Evolutionary conservation across 148 eudicot species (phyloP).

Genomic region (Dysphania ambrosioides): DNA sequence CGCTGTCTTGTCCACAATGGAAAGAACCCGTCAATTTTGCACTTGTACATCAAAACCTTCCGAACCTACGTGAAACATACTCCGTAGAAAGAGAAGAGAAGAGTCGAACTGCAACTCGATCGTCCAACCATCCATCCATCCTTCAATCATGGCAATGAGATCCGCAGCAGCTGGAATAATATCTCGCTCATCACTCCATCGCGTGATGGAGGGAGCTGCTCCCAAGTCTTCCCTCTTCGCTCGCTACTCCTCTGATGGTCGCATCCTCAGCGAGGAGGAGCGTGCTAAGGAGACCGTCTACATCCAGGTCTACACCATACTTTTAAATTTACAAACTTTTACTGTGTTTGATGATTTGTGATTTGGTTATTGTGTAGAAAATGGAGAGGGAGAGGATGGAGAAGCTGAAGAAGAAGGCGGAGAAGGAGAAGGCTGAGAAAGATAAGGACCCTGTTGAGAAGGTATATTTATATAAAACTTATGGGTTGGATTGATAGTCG

Average conservation of each 20-base stretch:
- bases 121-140: too few species aligned
- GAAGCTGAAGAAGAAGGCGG: slow-evolving; percentile 38
- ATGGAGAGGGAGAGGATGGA: slow-evolving; percentile 55
- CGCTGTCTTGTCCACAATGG: too few species aligned
- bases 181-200: slow-evolving; percentile 31
- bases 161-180: slow-evolving; percentile 28
- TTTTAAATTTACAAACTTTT: too few species aligned
- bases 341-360: background rate
- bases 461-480: slow-evolving; percentile 37
- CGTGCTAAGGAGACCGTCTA: slow-evolving; percentile 68
- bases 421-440: slow-evolving; percentile 42
- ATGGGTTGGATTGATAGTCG: background rate
- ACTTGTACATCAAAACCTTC: too few species aligned
- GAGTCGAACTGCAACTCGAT: too few species aligned
- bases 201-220: slow-evolving; percentile 36
- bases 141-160: slow-evolving; percentile 51
- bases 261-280: slow-evolving; percentile 61
- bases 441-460: slow-evolving; percentile 33
- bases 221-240: slow-evolving; percentile 28
- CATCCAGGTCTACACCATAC: slow-evolving; percentile 61
- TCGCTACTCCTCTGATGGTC: slow-evolving; percentile 49
- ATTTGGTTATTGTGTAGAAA: slow-evolving; percentile 31
- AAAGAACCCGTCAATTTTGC: too few species aligned
- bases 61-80: too few species aligned
- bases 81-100: too few species aligned